These are phyloP conservation scores for Picochlorum sp. DNA, from an alignment of 139 green algal species.

Conservation along the genomic window DNA sequence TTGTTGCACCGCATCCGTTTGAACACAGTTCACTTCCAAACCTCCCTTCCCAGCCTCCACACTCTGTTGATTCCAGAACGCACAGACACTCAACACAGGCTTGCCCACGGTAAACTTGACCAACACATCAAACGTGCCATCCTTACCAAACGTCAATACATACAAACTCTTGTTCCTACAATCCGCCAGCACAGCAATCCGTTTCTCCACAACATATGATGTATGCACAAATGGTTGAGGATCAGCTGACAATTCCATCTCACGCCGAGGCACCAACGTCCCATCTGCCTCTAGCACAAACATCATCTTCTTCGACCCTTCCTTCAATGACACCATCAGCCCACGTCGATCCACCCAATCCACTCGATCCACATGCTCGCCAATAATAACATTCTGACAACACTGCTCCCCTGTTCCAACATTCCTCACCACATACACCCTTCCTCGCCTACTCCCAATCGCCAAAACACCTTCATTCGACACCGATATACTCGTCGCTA, in stretches of 20 bases:
- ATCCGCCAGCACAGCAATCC: constrained; percentile 69
- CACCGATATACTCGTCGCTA: neutral
- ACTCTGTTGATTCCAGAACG: constrained; percentile 18
- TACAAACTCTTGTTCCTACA: constrained; percentile 52
- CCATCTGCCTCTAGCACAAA: neutral
- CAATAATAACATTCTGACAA: no score
- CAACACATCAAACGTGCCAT: constrained; percentile 49
- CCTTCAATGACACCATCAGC: neutral
- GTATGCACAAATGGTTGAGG: neutral
- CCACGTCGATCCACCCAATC: neutral
- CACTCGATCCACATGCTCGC: no score
- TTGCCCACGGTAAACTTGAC: constrained; percentile 57
- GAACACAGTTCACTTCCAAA: constrained; percentile 51
- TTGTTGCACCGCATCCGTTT: constrained; percentile 78
- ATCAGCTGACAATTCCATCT: no score
- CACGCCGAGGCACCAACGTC: no score
- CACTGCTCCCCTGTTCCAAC: neutral
- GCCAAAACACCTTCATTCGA: neutral
- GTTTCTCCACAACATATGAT: neutral
- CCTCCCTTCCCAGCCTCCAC: constrained; percentile 7
- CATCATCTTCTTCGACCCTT: constrained; percentile 9
- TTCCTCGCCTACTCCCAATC: constrained; percentile 6
- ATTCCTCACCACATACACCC: constrained; percentile 9
- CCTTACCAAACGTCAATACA: constrained; percentile 8
- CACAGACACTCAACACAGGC: constrained; percentile 67